Evolutionary conservation across 371 early-diverging fungal genomes (phyloP), one percentile per base, ranked within the genome.

Genomic region (Racocetra persica): DNA sequence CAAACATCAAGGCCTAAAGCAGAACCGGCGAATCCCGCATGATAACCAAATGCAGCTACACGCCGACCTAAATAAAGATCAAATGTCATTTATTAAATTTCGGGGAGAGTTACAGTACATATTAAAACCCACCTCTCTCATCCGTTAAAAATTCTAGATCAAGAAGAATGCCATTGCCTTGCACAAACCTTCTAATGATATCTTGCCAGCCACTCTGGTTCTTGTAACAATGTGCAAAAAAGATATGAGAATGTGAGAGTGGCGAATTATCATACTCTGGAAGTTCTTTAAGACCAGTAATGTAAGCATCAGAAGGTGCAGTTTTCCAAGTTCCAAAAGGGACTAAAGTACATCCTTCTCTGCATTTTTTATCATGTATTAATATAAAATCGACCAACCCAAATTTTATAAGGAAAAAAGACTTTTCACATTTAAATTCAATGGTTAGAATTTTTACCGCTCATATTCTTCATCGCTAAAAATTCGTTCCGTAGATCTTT

Each of bases 151-250:
- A 98, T 87, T 98, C 99, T 52, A 98, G 88, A 85, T 98, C 99
- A 69, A 97, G 88, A 81, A 98, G 89, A 28, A 92, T 90, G 20
- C 99, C 99, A 18, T 95, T 90, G 52, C 98, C 98, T 59, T 86
- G 87, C 82, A 92, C 90, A 84, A 98, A 98, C 65, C 97, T 91
- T 32, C 87, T 86, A 55, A 98, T 86, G 24, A 97, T 89, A 45
- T 97, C 94, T 83, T 91, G 91, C 98, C 98, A 98, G 28, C 98
- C 98, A 77, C 87, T 95, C 87, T 98, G 98, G 80, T 90, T 87
- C 92, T 98, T 98, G 92, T 90, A 98, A 89, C 98, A 98, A 85
- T 98, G 98, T 57, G 98, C 98, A 86, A 98, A 98, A 90, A 97
- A 95, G 85, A 98, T 96, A 87, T 98, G 99, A 32, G 91, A 92